Conservation (phyloP, 805 yeast genomes). For the Kluyveromyces lactis region DNA sequence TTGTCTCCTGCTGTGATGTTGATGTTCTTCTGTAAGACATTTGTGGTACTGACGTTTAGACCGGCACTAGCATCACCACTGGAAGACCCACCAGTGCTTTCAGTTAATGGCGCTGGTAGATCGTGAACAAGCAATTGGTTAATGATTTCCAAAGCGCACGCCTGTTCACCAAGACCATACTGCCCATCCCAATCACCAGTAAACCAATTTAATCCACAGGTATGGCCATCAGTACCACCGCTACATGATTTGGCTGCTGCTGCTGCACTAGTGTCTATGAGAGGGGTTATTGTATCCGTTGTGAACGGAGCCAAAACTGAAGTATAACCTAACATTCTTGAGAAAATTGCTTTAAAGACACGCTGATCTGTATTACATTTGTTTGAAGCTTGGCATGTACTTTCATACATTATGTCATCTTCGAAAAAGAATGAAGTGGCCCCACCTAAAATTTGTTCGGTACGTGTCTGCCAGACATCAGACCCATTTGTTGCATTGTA, state of each 20-base stretch:
- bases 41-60: constrained; percentile 33
- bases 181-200: constrained; percentile 55
- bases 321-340: constrained; percentile 68
- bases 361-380: constrained; percentile 81
- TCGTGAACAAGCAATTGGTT: constrained; percentile 32
- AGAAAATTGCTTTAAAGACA: constrained; percentile 79
- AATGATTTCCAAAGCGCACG: constrained; percentile 67
- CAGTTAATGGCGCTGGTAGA: constrained; percentile 53
- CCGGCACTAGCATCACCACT: constrained; percentile 66
- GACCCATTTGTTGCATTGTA: constrained; percentile 60
- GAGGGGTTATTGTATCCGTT: constrained; percentile 24
- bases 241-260: constrained; percentile 80
- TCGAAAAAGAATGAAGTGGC: constrained; percentile 47
- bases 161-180: constrained; percentile 88
- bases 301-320: constrained; percentile 59
- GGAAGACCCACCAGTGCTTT: constrained; percentile 61
- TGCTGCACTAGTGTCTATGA: constrained; percentile 41
- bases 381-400: constrained; percentile 62
- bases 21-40: constrained; percentile 30
- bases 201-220: constrained; percentile 84
- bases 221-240: constrained; percentile 81
- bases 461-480: constrained; percentile 56
- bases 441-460: constrained; percentile 48
- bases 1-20: constrained; percentile 38
- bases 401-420: constrained; percentile 58